A percentile compares a stretch with the other conserved stretches of the same genome.
Evolutionary conservation across 257 asterid genomes (phyloP).

Genomic region (Salvia splendens): DNA sequence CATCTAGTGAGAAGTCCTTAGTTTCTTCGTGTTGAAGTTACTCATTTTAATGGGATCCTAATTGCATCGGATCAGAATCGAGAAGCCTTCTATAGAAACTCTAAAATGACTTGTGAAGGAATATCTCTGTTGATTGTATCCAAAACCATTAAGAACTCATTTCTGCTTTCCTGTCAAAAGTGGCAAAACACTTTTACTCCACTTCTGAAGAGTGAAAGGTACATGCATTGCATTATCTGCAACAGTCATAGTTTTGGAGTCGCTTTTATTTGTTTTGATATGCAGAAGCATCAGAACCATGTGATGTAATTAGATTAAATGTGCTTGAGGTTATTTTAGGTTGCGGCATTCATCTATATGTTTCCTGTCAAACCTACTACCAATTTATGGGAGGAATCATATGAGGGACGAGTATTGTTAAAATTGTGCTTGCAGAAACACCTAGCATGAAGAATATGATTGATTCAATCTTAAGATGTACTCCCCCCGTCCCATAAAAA

Average conservation of each 20-base stretch:
- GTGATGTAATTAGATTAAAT: background rate
- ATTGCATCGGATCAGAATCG: slow-evolving; percentile 26
- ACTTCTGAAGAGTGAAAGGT: slow-evolving; percentile 12
- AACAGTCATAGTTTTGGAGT: background rate
- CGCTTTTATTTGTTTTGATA: background rate
- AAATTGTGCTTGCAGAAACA: slow-evolving; percentile 5
- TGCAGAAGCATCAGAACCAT: slow-evolving; percentile 29
- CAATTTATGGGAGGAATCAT: slow-evolving; percentile 20
- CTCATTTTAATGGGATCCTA: slow-evolving; percentile 17
- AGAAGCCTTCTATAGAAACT: slow-evolving; percentile 12
- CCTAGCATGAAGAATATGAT: slow-evolving; percentile 2
- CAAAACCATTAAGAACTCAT: slow-evolving; percentile 13
- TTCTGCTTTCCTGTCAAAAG: slow-evolving; percentile 11
- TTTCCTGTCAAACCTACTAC: slow-evolving; percentile 18
- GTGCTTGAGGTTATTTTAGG: slow-evolving; percentile 16
- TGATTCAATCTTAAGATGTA: slow-evolving; percentile 19
- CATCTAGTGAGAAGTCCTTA: slow-evolving; percentile 21
- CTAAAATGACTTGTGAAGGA: slow-evolving; percentile 13
- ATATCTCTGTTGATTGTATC: background rate
- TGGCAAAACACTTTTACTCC: background rate
- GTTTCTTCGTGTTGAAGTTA: slow-evolving; percentile 16
- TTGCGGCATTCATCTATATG: slow-evolving; percentile 2
- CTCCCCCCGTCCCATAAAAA: no score
- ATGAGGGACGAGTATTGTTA: slow-evolving; percentile 7
- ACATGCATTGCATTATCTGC: slow-evolving; percentile 6